Evolutionary conservation across 805 yeast species (phyloP).

Genomic region (Cyberlindnera lachancei): DNA sequence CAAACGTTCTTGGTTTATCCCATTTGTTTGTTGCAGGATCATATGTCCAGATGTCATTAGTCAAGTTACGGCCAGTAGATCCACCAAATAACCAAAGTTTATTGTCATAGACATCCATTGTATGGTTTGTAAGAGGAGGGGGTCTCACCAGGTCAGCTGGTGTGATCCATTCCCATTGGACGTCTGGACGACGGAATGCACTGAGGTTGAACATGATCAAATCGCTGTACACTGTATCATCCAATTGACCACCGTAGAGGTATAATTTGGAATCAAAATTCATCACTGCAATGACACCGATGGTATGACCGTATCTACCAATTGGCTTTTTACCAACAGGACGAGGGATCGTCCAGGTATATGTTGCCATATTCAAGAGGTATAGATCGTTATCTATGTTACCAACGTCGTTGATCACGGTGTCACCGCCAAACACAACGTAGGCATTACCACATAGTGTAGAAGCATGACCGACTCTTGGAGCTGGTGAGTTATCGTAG

Average conservation of each 20-base stretch:
- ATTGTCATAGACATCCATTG: slow-evolving; percentile 74
- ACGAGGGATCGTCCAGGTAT: slow-evolving; percentile 73
- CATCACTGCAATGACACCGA: slow-evolving; percentile 62
- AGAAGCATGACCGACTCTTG: slow-evolving; percentile 93
- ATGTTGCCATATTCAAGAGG: slow-evolving; percentile 71
- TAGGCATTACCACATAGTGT: slow-evolving; percentile 91
- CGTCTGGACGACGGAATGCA: slow-evolving; percentile 72
- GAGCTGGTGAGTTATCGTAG: slow-evolving; percentile 79
- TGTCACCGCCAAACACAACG: slow-evolving; percentile 95
- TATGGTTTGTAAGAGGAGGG: slow-evolving; percentile 85
- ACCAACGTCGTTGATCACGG: slow-evolving; percentile 68
- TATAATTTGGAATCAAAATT: slow-evolving; percentile 57
- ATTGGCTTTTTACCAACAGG: slow-evolving; percentile 72
- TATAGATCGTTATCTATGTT: slow-evolving; percentile 86
- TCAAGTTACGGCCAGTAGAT: slow-evolving; percentile 63
- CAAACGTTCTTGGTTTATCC: slow-evolving; percentile 64
- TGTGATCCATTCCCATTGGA: slow-evolving; percentile 72
- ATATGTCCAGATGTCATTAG: slow-evolving; percentile 72
- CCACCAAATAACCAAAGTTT: slow-evolving; percentile 91
- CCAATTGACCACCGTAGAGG: slow-evolving; percentile 93
- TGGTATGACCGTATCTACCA: slow-evolving; percentile 93
- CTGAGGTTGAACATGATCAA: slow-evolving; percentile 81
- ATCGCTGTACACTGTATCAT: slow-evolving; percentile 75
- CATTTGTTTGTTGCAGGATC: slow-evolving; percentile 65
- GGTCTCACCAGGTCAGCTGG: slow-evolving; percentile 49